A percentile compares a stretch with the other conserved stretches of the same genome.
Conservation (phyloP, 306 rosid species). For the Amphicarpaea edgeworthii region DNA sequence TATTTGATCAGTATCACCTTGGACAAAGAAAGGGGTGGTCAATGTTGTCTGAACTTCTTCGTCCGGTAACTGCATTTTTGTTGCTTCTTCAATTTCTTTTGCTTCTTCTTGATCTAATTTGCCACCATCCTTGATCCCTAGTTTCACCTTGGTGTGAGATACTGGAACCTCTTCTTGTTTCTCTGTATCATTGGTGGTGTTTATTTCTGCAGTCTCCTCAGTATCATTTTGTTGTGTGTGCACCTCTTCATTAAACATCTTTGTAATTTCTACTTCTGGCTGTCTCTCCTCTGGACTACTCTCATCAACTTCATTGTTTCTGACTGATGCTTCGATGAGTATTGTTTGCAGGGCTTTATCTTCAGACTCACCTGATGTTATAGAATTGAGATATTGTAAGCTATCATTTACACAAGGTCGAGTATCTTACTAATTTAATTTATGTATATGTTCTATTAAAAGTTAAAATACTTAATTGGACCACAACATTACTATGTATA, state of each 20-base stretch:
- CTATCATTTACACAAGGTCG: background rate
- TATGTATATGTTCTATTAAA: background rate
- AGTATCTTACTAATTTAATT: background rate
- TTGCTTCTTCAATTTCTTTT: background rate
- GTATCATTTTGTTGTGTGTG: background rate
- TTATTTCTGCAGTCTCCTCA: background rate
- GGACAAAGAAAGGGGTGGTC: background rate
- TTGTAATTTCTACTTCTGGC: background rate
- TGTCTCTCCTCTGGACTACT: background rate
- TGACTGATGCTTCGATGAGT: background rate
- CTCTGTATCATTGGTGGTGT: background rate
- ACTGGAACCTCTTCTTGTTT: background rate
- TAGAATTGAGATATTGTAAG: background rate
- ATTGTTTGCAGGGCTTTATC: background rate
- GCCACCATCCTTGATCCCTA: background rate
- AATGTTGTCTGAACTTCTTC: background rate
- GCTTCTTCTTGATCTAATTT: background rate
- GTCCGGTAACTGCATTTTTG: background rate
- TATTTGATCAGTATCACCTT: background rate
- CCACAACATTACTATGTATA: background rate
- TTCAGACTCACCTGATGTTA: background rate
- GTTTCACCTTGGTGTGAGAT: background rate
- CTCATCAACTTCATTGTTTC: background rate
- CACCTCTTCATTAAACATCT: background rate
- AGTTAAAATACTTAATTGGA: background rate